These are phyloP conservation scores for slime mould (Dictyostelium discoideum) DNA, from an alignment of 78 protist genomes.

Conservation along the genomic window DNA sequence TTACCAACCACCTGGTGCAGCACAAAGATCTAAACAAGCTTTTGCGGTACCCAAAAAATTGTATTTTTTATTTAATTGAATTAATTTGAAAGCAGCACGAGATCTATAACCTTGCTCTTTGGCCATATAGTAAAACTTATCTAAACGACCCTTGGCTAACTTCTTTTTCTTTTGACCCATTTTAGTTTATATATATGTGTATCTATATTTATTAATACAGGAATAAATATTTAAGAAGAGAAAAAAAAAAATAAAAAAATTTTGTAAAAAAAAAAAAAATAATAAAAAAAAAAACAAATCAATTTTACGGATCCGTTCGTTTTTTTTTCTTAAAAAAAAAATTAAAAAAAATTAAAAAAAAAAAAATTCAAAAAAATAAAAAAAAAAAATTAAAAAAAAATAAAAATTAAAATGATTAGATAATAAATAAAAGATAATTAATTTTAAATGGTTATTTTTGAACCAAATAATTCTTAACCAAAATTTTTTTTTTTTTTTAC, in stretches of 20 bases:
- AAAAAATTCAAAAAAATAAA: neutral
- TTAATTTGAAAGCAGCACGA: conserved; percentile 99
- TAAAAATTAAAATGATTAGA: too few species aligned
- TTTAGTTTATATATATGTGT: neutral
- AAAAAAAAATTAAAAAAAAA: too few species aligned
- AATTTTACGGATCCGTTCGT: neutral
- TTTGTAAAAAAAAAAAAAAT: too few species aligned
- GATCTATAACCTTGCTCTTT: conserved; percentile 98
- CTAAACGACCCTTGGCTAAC: conserved; percentile 93
- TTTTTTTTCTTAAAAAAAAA: neutral
- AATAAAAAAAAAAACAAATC: neutral
- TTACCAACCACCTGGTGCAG: conserved; percentile 98
- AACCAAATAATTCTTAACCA: too few species aligned
- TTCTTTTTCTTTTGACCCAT: conserved; percentile 87
- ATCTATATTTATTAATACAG: neutral
- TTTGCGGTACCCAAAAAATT: conserved; percentile 90
- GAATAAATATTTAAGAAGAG: neutral
- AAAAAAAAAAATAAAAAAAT: neutral
- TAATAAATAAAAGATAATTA: too few species aligned
- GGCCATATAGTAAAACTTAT: conserved; percentile 98
- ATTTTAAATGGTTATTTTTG: too few species aligned
- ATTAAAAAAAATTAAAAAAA: neutral
- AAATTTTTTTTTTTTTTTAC: too few species aligned
- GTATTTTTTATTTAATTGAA: conserved; percentile 98
- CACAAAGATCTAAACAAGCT: conserved; percentile 98